phyloP scores from a whole-genome alignment of 106 monocot species.

The Dioscorea alata region DNA sequence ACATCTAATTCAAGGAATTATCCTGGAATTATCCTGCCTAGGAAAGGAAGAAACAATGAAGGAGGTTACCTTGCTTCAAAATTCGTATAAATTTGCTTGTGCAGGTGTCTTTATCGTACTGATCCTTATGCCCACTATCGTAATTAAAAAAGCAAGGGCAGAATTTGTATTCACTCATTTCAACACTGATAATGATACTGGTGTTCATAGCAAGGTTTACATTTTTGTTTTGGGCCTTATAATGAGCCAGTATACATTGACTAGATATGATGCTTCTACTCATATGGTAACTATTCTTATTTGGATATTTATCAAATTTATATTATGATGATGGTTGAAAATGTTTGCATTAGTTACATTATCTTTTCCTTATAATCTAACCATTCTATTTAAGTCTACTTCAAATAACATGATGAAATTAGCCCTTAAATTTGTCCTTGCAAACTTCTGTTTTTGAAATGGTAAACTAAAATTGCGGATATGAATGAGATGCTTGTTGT shows the following conservation, averaged over 20 bases:
- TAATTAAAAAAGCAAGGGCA: slow-evolving; percentile 14
- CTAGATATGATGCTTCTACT: slow-evolving; percentile 22
- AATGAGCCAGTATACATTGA: slow-evolving; percentile 34
- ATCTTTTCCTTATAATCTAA: too few relatives aligned
- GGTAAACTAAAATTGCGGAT: slow-evolving; percentile 31
- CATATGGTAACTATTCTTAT: slow-evolving; percentile 15
- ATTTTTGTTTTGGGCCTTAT: slow-evolving; percentile 34
- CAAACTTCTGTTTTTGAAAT: slow-evolving; percentile 4
- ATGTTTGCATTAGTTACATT: too few relatives aligned
- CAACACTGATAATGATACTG: slow-evolving; percentile 28
- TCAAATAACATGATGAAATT: too few relatives aligned
- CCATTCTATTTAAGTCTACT: too few relatives aligned
- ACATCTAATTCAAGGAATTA: slow-evolving; percentile 27
- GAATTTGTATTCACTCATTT: slow-evolving; percentile 33
- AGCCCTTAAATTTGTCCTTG: too few relatives aligned
- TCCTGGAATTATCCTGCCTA: too few relatives aligned
- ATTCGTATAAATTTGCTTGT: neutral
- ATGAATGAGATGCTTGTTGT: too few relatives aligned
- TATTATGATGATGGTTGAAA: too few relatives aligned
- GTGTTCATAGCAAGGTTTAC: slow-evolving; percentile 22
- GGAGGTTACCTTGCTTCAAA: slow-evolving; percentile 35
- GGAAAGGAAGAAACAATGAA: slow-evolving; percentile 24
- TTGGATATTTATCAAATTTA: neutral
- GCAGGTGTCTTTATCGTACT: slow-evolving; percentile 28
- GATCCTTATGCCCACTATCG: slow-evolving; percentile 24